Evolutionary conservation across 148 eudicot species (phyloP), one percentile per base, ranked within the genome.

Genomic region (Rheum nobile): DNA sequence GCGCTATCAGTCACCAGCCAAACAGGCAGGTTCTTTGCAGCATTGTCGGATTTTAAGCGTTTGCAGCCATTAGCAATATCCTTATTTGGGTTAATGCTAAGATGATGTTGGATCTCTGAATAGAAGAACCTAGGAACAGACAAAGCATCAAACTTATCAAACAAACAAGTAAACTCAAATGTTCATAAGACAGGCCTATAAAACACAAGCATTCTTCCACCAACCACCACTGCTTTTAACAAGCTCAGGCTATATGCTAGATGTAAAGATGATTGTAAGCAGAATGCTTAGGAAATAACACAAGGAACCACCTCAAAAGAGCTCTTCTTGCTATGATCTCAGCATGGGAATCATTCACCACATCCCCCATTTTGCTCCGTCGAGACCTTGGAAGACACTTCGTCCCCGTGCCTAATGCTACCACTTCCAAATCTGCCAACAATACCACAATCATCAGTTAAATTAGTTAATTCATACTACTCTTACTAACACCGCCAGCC

Each of bases 341-440:
- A 71, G 98, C 98, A 75, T 94, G 98, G 17, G 96, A 89, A 88
- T 91, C 98, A 71, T 94, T 88, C 24, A 89, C 91, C 75, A 94
- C 93, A 75, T 93, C 98, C 67, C 98, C 98, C 38, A 80, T 72
- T n/a, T 75, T 81, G 82, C 97, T 89, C 75, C 89, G 72, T 41
- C 72, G 75, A 6, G 93, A 85, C 19, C 85, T 80, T 75, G 96
- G 91, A 19, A 91, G 79, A 78, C 98, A 94, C 50, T 94, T 94
- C 26, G 98, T 94, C 74, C 98, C 98, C 3, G 98, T 94, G 28
- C 97, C 98, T 74, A 91, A 43, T 0, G 97, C 87, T 71, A 91
- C 89, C 72, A 94, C 98, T 81, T 88, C 86, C 82, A 91, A 77
- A 22, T 87, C 98, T 93, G 70, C 70, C 21, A 79, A 63, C 52